Percentiles rank a stretch among this genome's conserved stretches.
phyloP scores from a whole-genome alignment of 495 filamentous ascomycete species.

The Xylaria longipes region DNA sequence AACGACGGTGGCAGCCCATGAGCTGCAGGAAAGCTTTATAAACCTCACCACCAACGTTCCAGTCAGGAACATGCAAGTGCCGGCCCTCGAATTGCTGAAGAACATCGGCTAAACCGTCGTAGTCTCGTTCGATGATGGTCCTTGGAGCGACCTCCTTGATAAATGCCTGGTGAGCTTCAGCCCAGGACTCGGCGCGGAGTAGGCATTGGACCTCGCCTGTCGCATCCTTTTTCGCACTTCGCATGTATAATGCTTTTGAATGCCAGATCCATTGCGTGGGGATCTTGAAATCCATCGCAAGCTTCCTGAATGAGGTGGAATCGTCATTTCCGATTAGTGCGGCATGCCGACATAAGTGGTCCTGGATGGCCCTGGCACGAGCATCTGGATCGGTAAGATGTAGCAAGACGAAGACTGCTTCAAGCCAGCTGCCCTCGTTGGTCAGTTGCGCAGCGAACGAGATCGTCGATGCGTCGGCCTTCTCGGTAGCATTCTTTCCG shows the following conservation, averaged over 20 bases:
- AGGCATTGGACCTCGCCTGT: constrained; percentile 74
- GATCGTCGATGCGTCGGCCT: constrained; percentile 69
- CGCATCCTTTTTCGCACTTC: constrained; percentile 67
- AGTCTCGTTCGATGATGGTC: constrained; percentile 79
- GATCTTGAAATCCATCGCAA: constrained; percentile 67
- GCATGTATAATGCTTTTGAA: constrained; percentile 83
- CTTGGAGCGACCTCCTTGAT: constrained; percentile 76
- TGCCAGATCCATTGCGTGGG: constrained; percentile 82
- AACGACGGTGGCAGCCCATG: constrained; percentile 45
- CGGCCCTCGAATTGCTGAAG: constrained; percentile 69
- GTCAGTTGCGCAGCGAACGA: constrained; percentile 77
- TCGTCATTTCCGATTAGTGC: constrained; percentile 59
- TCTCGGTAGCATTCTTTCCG: constrained; percentile 51
- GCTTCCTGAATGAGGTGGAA: constrained; percentile 60
- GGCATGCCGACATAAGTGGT: constrained; percentile 72
- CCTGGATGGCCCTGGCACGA: constrained; percentile 70
- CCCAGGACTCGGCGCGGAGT: constrained; percentile 74
- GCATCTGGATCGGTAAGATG: constrained; percentile 71
- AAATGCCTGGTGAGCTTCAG: constrained; percentile 84
- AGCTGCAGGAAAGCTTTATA: constrained; percentile 83
- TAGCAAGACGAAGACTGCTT: constrained; percentile 75
- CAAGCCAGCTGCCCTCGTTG: constrained; percentile 68
- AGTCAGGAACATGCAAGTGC: constrained; percentile 56
- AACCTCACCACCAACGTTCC: constrained; percentile 79
- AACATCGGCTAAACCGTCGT: constrained; percentile 64